Base-by-base conservation (phyloP, 257 asterid genomes). In the Nicotiana paniculata region DNA sequence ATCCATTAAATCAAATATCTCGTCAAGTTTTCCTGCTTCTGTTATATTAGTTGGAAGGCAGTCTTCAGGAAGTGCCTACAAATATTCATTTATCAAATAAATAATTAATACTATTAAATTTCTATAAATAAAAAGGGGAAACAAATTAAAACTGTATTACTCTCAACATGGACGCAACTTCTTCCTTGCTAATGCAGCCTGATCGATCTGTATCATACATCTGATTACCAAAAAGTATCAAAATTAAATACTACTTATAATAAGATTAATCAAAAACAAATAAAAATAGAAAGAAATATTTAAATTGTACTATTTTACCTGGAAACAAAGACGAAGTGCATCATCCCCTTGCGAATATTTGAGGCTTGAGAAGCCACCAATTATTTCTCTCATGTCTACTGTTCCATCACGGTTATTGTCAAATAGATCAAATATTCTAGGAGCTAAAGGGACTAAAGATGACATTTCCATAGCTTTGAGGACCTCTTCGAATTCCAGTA, bases 101-200 rank as follows among this genome's bases (percentile, higher is more conserved):
- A 9, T 30, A 15, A 76, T 16, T n/a, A 77, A 15, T 55, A 62
- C 7, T 28, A 10, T 12, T 13, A 5, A 28, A 67, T 68, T n/a
- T 12, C 9, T 2, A 21, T 17, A 43, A 10, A 21, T 61, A 3
- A 75, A 17, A 15, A 64, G 6, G 85, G 1, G 59, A 30, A 62
- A 28, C 1, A 28, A 28, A 21, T 21, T 21, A 21, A 1, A 28
- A 72, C 3, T 8, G 9, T 77, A 13, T 85, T 86, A 93, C 98
- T 88, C 91, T 87, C 15, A 94, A 87, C 89, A 94, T 92, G 13
- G 98, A 93, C 62, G 98, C 94, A 28, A 94, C 90, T 84, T 93
- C 98, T 82, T 94, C 97, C 86, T 91, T 94, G 90, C 95, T 92
- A 68, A 93, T 94, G 92, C 90, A 92, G 74, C 97, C 97, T 1